These are phyloP conservation scores for Xylariomycetidae sp. DNA, from an alignment of 2,329 filamentous ascomycete genomes.

Conservation along the genomic window DNA sequence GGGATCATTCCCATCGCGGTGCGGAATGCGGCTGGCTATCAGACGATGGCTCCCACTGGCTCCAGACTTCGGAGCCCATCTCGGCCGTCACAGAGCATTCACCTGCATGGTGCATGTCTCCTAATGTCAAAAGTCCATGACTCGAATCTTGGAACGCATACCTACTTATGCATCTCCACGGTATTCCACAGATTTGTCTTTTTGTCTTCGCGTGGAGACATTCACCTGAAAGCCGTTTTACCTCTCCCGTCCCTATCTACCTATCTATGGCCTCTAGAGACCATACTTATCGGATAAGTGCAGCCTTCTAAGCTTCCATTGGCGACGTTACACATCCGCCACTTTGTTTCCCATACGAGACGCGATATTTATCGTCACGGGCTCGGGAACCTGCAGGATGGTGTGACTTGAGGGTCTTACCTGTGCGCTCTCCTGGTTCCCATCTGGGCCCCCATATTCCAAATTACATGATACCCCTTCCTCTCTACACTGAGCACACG, in stretches of 20 bases:
- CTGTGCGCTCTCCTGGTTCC: slow-evolving; percentile 11
- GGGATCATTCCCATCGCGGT: slow-evolving; percentile 1
- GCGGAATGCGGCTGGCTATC: slow-evolving; percentile 3
- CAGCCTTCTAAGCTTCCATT: slow-evolving; percentile 18
- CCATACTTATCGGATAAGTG: slow-evolving; percentile 18
- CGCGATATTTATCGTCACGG: slow-evolving; percentile 25
- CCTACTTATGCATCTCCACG: slow-evolving; percentile 14
- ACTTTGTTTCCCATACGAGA: slow-evolving; percentile 21
- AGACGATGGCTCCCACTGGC: slow-evolving; percentile 3
- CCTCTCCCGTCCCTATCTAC: slow-evolving; percentile 8
- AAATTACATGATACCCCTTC: slow-evolving; percentile 15
- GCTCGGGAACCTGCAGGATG: too few relatives aligned
- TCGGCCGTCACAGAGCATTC: slow-evolving; percentile 18
- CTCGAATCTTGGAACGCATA: slow-evolving; percentile 17
- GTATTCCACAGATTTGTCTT: slow-evolving; percentile 20
- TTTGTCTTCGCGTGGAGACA: slow-evolving; percentile 14
- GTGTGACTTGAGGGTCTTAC: slow-evolving; percentile 15
- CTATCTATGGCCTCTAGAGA: slow-evolving; percentile 11
- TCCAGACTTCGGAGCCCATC: slow-evolving; percentile 14
- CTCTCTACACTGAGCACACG: too few relatives aligned
- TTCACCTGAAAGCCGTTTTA: too few relatives aligned
- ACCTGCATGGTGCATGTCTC: slow-evolving; percentile 16
- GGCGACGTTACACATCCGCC: slow-evolving; percentile 14
- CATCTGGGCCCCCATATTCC: slow-evolving; percentile 11
- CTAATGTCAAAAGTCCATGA: slow-evolving; percentile 14